Base-by-base conservation (phyloP, 345 rosid genomes). In the Sisymbrium irio region DNA sequence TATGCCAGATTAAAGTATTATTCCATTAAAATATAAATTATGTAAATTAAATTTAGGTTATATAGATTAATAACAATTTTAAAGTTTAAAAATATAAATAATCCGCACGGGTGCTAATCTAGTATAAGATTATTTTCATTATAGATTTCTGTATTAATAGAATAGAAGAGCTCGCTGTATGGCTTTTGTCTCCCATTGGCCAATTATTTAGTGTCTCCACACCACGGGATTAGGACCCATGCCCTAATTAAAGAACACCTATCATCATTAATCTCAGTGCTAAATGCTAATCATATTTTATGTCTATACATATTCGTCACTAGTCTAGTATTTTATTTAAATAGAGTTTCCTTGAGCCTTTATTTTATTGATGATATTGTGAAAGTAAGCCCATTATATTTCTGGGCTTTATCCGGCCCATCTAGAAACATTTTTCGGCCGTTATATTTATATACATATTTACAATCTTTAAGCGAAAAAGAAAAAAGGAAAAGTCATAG, bases 161-260 rank as follows among this genome's bases (percentile, higher is more conserved):
- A n/a, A n/a, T n/a, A n/a, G n/a, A 56, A 63, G 66, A 69, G 62
- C 65, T 62, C 60, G 19, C 65, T 35, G 28, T 45, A 57, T 55
- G 75, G 75, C 75, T 55, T 76, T 76, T 69, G 79, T 76, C 71
- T 76, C 71, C 75, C 71, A 63, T 70, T 63, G 37, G 47, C 66
- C 75, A 41, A 17, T 46, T n/a, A 18, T 46, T 19, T 19, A 70
- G 67, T 69, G 15, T 61, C 74, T 61, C 74, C 36, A 45, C 37
- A 18, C 45, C 32, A 12, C 19, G n/a, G 57, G 35, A 47, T 35
- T 25, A 60, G 65, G 69, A 62, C 57, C 79, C 65, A 54, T 53
- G n/a, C 12, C 49, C 13, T 69, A 8, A 69, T 50, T 50, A 50
- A 50, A 41, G 79, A 63, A 62, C 66, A 76, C 10, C 50, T 49